These are phyloP conservation scores for Triticum dicoccoides DNA, from an alignment of 176 grass and related monocot species.

Conservation along the genomic window DNA sequence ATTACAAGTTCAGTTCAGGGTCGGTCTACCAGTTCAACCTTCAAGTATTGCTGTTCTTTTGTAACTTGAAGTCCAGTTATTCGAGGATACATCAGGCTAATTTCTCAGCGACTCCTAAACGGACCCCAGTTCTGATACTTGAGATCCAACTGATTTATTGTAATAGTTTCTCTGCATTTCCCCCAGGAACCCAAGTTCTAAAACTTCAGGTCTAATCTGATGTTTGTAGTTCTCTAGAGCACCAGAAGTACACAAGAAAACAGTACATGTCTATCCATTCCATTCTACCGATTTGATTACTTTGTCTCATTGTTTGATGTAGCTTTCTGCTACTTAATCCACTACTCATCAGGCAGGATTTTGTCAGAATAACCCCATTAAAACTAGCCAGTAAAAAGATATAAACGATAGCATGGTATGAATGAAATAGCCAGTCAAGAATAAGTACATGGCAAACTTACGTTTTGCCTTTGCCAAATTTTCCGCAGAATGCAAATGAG, in stretches of 20 bases:
- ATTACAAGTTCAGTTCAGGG: no score
- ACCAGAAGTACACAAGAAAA: neutral
- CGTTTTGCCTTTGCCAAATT: neutral
- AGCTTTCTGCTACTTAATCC: neutral
- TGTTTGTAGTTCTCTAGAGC: neutral
- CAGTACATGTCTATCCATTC: neutral
- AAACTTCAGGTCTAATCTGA: neutral
- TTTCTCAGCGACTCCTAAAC: neutral
- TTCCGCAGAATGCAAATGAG: neutral
- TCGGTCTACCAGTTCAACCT: no score
- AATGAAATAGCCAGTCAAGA: neutral
- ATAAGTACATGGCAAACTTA: neutral
- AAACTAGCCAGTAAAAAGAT: neutral
- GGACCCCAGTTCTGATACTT: neutral
- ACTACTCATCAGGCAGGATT: neutral
- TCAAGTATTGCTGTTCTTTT: no score
- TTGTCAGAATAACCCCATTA: neutral
- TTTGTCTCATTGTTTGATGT: neutral
- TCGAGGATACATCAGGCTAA: neutral
- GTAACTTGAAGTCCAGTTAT: neutral
- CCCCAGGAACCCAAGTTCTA: neutral
- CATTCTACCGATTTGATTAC: neutral
- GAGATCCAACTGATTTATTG: neutral
- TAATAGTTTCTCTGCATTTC: neutral
- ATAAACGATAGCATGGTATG: neutral